phyloP scores from a whole-genome alignment of 208 protist genomes.

The Trypanosoma avium region DNA sequence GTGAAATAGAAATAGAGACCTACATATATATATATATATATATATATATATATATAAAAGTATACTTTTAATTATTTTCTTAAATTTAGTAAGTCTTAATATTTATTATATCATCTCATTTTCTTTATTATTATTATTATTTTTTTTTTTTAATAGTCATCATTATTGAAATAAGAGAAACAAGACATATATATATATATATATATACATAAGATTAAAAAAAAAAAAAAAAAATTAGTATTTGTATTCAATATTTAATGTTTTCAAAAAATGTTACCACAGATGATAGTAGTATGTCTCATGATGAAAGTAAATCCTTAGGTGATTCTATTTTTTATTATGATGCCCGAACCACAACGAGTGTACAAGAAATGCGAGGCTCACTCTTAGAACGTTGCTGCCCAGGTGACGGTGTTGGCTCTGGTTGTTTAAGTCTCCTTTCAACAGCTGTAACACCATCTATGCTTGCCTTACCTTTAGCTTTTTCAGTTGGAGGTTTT shows the following conservation, averaged over 20 bases:
- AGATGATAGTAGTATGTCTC: neutral
- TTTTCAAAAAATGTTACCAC: too few relatives aligned
- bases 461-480: slow-evolving; percentile 75
- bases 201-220: too few relatives aligned
- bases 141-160: slow-evolving; percentile 4
- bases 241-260: too few relatives aligned
- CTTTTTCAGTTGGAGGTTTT: slow-evolving; percentile 63
- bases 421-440: slow-evolving; percentile 66
- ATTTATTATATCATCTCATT: slow-evolving; percentile 3
- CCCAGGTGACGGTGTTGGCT: slow-evolving; percentile 64
- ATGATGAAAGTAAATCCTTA: neutral
- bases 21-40: too few relatives aligned
- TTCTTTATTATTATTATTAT: slow-evolving; percentile 1
- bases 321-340: slow-evolving; percentile 34
- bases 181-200: slow-evolving; percentile 11
- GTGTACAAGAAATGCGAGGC: slow-evolving; percentile 70
- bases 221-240: too few relatives aligned
- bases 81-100: neutral
- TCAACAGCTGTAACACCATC: slow-evolving; percentile 67
- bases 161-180: neutral
- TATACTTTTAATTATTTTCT: neutral
- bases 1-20: too few relatives aligned
- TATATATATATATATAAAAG: too few relatives aligned
- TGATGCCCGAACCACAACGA: slow-evolving; percentile 70
- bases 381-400: slow-evolving; percentile 72